Evolutionary conservation across 345 rosid species (phyloP).

Genomic region (Luvunga scandens): DNA sequence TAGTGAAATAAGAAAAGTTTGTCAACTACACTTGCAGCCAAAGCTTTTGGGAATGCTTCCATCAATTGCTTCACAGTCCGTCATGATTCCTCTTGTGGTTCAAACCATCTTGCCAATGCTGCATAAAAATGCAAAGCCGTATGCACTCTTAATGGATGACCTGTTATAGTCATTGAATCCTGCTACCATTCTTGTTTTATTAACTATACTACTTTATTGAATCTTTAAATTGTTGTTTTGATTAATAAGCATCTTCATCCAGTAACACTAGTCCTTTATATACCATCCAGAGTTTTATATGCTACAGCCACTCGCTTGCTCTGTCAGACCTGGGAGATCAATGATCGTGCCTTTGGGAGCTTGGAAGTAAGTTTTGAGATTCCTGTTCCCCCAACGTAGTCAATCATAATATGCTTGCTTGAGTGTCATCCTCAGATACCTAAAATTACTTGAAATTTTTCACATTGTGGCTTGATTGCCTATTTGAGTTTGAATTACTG

Average conservation of each 20-base stretch:
- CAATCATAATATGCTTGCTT: background rate
- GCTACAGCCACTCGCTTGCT: constrained; percentile 90
- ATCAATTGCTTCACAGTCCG: constrained; percentile 74
- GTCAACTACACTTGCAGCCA: constrained; percentile 41
- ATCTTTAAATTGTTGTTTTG: background rate
- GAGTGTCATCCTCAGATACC: background rate
- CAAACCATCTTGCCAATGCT: constrained; percentile 86
- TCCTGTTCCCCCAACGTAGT: background rate
- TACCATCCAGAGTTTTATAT: constrained; percentile 64
- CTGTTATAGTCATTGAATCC: constrained; percentile 9
- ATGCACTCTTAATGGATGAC: constrained; percentile 30
- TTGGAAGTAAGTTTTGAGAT: constrained; percentile 52
- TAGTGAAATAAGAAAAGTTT: background rate
- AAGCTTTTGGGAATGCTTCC: constrained; percentile 85
- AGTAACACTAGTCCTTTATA: constrained; percentile 21
- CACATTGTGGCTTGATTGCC: background rate
- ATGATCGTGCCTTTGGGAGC: constrained; percentile 86
- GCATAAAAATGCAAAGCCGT: constrained; percentile 64
- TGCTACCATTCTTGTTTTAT: background rate
- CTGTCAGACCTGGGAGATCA: constrained; percentile 84
- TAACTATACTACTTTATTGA: background rate
- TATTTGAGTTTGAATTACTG: background rate
- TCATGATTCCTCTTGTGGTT: constrained; percentile 81
- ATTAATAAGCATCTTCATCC: constrained; percentile 12
- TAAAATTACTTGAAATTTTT: background rate